Percentiles rank a stretch among this genome's conserved stretches.
These are phyloP conservation scores for Kodamaea ohmeri DNA, from an alignment of 1,139 yeast species.

Conservation along the genomic window DNA sequence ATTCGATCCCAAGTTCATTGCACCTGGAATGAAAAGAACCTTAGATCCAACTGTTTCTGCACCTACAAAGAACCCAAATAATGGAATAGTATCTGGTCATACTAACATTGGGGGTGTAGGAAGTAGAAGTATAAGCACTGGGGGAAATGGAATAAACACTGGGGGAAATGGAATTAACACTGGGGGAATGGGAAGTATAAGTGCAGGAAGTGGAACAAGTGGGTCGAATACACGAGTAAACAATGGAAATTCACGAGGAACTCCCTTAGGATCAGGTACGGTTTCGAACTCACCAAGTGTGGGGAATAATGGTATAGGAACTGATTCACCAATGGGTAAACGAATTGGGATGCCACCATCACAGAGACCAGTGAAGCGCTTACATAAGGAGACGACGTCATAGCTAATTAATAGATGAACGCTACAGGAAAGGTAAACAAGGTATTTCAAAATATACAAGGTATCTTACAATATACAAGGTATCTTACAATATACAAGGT, in stretches of 20 bases:
- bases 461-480: too few relatives aligned
- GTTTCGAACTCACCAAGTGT: background rate
- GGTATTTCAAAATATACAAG: too few relatives aligned
- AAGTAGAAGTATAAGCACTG: too few relatives aligned
- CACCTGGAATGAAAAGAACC: slow-evolving; percentile 52
- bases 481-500: too few relatives aligned
- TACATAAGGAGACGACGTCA: slow-evolving; percentile 13
- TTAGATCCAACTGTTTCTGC: slow-evolving; percentile 59
- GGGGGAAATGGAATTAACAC: too few relatives aligned
- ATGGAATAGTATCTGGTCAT: too few relatives aligned
- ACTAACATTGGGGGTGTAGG: too few relatives aligned
- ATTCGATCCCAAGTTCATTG: slow-evolving; percentile 48
- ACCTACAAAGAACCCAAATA: slow-evolving; percentile 32
- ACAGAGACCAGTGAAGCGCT: slow-evolving; percentile 21
- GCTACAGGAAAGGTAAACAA: background rate
- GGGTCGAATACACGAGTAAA: background rate
- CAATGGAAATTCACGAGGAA: too few relatives aligned
- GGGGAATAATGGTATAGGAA: background rate
- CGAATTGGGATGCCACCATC: slow-evolving; percentile 37
- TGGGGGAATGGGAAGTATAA: background rate
- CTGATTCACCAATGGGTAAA: slow-evolving; percentile 19
- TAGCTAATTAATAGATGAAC: background rate
- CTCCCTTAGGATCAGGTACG: too few relatives aligned
- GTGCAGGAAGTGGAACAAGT: background rate
- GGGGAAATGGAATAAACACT: too few relatives aligned